phyloP scores from a whole-genome alignment of 306 rosid genomes.

The Glycine latifolia region DNA sequence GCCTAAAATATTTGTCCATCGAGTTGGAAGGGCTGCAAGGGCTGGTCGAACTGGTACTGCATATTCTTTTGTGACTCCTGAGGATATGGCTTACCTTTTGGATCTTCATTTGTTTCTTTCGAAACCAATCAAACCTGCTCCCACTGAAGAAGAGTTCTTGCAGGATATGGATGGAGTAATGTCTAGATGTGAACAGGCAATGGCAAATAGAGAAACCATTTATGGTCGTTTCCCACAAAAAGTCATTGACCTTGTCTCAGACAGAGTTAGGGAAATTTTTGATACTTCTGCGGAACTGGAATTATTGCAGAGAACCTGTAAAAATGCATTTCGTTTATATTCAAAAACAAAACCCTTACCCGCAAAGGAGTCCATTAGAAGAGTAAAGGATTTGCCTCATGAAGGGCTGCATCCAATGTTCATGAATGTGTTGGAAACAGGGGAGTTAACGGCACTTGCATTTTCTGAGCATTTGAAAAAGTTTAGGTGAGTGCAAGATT shows the following conservation, averaged over 20 bases:
- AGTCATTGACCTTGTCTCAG: slow-evolving; percentile 83
- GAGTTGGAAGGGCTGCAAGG: slow-evolving; percentile 97
- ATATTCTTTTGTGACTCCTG: slow-evolving; percentile 84
- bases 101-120: slow-evolving; percentile 96
- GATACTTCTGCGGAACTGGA: slow-evolving; percentile 78
- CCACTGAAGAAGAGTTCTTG: slow-evolving; percentile 85
- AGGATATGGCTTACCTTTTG: slow-evolving; percentile 86
- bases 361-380: slow-evolving; percentile 84
- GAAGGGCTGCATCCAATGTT: slow-evolving; percentile 94
- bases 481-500: slow-evolving; percentile 68
- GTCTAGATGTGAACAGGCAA: slow-evolving; percentile 75
- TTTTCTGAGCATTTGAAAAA: slow-evolving; percentile 94
- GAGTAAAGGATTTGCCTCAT: slow-evolving; percentile 78
- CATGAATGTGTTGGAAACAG: slow-evolving; percentile 72
- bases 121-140: slow-evolving; percentile 82
- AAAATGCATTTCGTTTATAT: slow-evolving; percentile 85
- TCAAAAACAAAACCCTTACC: slow-evolving; percentile 86
- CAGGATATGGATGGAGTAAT: slow-evolving; percentile 72
- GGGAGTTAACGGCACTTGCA: slow-evolving; percentile 93
- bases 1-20: slow-evolving; percentile 92
- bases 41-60: slow-evolving; percentile 95
- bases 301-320: slow-evolving; percentile 65
- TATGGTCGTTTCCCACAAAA: slow-evolving; percentile 95
- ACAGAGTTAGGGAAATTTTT: slow-evolving; percentile 82
- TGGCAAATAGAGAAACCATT: slow-evolving; percentile 78